phyloP scores from a whole-genome alignment of 192 early-diverging fungal genomes.

The Chytriomyces hyalinus region DNA sequence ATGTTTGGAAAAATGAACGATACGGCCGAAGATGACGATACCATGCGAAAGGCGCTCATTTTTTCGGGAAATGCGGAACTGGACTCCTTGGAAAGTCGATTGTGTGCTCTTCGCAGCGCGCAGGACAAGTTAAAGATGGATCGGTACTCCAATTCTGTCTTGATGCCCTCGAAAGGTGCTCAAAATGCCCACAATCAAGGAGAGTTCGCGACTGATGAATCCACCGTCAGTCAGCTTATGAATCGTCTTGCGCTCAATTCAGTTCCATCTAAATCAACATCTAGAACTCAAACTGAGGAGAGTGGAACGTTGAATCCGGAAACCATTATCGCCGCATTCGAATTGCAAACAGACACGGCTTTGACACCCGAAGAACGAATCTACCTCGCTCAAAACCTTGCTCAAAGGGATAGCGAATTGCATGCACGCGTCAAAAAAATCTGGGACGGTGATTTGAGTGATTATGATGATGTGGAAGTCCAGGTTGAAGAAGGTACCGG shows the following conservation, averaged over 20 bases:
- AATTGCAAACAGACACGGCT: constrained; percentile 1
- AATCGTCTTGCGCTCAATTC: constrained; percentile 7
- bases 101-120: background rate
- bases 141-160: background rate
- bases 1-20: background rate
- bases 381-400: background rate
- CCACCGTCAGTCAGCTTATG: constrained; percentile 12
- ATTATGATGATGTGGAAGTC: constrained; percentile 23
- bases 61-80: background rate
- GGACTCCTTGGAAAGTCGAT: background rate
- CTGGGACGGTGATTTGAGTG: constrained; percentile 16
- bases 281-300: background rate
- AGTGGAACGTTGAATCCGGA: background rate
- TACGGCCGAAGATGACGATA: background rate
- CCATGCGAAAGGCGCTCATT: background rate
- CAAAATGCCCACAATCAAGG: background rate
- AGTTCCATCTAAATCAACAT: background rate
- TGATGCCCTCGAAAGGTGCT: background rate
- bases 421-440: constrained; percentile 3
- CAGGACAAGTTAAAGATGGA: constrained; percentile 3
- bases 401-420: background rate
- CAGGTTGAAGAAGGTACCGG: background rate
- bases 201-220: background rate
- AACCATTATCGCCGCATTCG: background rate
- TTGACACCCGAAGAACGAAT: background rate